Evolutionary conservation across 73 alveolate species (phyloP).

Genomic region (Blepharisma stoltei): DNA sequence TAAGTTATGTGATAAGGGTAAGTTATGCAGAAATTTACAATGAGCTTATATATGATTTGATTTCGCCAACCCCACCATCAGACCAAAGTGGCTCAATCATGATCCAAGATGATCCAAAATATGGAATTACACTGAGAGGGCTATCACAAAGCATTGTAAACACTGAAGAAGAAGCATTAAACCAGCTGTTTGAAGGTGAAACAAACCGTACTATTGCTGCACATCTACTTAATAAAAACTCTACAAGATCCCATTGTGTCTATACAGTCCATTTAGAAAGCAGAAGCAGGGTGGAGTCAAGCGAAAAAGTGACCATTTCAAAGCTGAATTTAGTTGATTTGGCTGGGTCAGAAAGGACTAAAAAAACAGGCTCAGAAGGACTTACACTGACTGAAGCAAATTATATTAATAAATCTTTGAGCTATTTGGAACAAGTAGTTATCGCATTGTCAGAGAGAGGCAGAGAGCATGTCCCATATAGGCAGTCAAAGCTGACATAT

Average conservation of each 20-base stretch:
- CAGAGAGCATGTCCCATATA: conserved; percentile 98
- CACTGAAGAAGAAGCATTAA: conserved; percentile 96
- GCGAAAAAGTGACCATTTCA: conserved; percentile 70
- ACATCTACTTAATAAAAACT: conserved; percentile 90
- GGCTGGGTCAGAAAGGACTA: conserved; percentile 99
- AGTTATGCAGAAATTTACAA: conserved; percentile 98
- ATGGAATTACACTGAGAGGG: conserved; percentile 90
- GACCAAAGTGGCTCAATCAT: conserved; percentile 27
- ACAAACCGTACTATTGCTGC: conserved; percentile 93
- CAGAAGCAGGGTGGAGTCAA: conserved; percentile 77
- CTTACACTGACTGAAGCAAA: conserved; percentile 94
- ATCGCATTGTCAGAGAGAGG: conserved; percentile 94
- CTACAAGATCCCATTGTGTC: conserved; percentile 97
- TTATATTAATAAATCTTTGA: conserved; percentile 94
- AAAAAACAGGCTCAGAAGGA: conserved; percentile 93
- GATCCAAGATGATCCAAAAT: conserved; percentile 86
- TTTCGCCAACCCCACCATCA: conserved; percentile 52
- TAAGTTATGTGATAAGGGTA: conserved; percentile 82
- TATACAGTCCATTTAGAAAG: conserved; percentile 96
- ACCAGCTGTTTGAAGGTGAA: conserved; percentile 97
- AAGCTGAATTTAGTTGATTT: conserved; percentile 97
- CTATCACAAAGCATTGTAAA: conserved; percentile 71
- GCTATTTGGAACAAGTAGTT: conserved; percentile 98
- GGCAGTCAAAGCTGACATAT: conserved; percentile 96
- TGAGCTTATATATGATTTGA: conserved; percentile 95